Percentiles rank a stretch among this genome's conserved stretches.
Evolutionary conservation across 192 early-diverging fungal genomes (phyloP).

Genomic region (Backusella macrospora): DNA sequence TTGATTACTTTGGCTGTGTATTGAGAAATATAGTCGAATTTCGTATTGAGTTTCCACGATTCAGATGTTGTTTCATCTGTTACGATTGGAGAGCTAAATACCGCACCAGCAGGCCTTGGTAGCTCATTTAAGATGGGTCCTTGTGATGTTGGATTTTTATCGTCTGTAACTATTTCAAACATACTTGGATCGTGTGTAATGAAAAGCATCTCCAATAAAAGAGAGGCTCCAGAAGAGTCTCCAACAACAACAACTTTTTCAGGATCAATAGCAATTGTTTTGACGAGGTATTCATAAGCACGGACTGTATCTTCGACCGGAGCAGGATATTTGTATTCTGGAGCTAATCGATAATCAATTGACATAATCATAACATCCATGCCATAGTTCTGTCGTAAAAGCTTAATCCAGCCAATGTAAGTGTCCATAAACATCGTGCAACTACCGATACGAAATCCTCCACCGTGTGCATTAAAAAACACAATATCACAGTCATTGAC

Average conservation of each 20-base stretch:
- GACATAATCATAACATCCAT: constrained; percentile 41
- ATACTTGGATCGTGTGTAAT: constrained; percentile 41
- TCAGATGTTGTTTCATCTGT: constrained; percentile 38
- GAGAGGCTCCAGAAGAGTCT: constrained; percentile 36
- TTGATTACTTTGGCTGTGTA: constrained; percentile 42
- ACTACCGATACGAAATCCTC: constrained; percentile 37
- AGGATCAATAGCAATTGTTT: constrained; percentile 23
- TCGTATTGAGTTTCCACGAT: constrained; percentile 38
- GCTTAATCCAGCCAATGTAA: constrained; percentile 36
- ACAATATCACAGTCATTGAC: constrained; percentile 34
- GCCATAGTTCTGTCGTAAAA: constrained; percentile 35
- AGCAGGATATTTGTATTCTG: constrained; percentile 37
- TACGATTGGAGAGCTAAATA: constrained; percentile 40
- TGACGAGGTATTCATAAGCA: constrained; percentile 39
- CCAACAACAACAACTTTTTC: constrained; percentile 37
- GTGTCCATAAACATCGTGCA: constrained; percentile 41
- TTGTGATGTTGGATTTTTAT: not conserved
- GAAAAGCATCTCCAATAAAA: constrained; percentile 38
- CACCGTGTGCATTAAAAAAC: constrained; percentile 42
- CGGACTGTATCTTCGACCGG: constrained; percentile 40
- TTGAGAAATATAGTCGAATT: constrained; percentile 42
- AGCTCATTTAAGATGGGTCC: constrained; percentile 24
- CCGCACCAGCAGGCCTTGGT: constrained; percentile 38
- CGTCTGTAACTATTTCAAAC: constrained; percentile 41
- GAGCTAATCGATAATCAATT: constrained; percentile 38